Evolutionary conservation across 2,329 filamentous ascomycete species (phyloP), one percentile per base, ranked within the genome.

Genomic region (Lizonia empirigonia): DNA sequence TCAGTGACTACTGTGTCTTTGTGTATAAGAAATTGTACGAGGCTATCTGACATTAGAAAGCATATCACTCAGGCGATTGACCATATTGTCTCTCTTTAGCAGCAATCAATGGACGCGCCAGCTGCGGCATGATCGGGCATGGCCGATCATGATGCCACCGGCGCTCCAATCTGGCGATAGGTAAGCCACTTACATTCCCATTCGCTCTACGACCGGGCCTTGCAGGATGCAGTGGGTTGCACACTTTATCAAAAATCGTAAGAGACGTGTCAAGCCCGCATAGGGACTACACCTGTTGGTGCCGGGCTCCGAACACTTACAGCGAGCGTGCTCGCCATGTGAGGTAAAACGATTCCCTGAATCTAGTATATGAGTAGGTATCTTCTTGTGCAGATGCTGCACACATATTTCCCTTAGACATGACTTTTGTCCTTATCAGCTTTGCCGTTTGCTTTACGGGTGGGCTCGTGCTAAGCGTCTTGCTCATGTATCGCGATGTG

Each of bases 361-460:
- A 33, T 33, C 30, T 33, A 33, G 30, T 19, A 16, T 26, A 26
- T 26, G 10, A 26, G 24, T 26, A 10, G 16, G 30, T 33, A 10
- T 16, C 30, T 33, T 19, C n/a, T 18, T 7, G 30, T 33, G 16
- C 6, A n/a, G n/a, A n/a, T n/a, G n/a, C n/a, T n/a, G n/a, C n/a
- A n/a, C n/a, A n/a, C n/a, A n/a, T n/a, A n/a, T 33, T 10, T 33
- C 15, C 10, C 16, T 19, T 33, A 24, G 27, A 44, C n/a, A 50
- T 44, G 15, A 50, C 39, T 44, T 50, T 16, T 29, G n/a, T 56
- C 38, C 29, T 52, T 52, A 50, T 49, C 29, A 29, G 53, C 27
- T 56, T 52, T 38, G 22, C 41, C 37, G 13, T 44, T 38, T 56
- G 29, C 40, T 52, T 56, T 29, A 29, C 33, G 23, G 22, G 26